Base-by-base conservation (phyloP, 331 rosid genomes). In the Prunus yedoensis region DNA sequence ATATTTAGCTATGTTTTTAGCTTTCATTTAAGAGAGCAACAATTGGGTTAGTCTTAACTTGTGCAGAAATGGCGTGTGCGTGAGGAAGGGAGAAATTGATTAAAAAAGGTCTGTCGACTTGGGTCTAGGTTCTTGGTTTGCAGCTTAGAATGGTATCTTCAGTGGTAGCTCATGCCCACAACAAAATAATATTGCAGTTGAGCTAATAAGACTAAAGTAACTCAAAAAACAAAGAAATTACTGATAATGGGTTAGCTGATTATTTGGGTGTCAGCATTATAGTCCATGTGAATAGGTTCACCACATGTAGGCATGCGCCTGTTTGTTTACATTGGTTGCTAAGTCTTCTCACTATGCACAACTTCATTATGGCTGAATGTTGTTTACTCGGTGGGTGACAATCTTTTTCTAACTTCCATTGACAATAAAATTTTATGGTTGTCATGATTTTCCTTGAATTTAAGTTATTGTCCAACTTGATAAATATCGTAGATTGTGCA, bases 401-500 rank as follows among this genome's bases (percentile, higher is more conserved):
- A 23, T 6, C 7, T 30, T 7, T 13, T 23, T 23, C 2, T 45
- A 11, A 18, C 45, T 52, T 70, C 2, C 35, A 11, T 63, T 57
- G 23, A 38, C 20, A 32, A 12, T 18, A 17, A 32, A 4, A 47
- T 30, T 0, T n/a, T 30, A 46, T 20, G 12, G 4, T 27, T 70
- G 32, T 3, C 21, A 28, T 58, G 41, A 2, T 21, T 32, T 21
- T 46, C 51, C 12, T 73, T 46, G 56, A 64, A 12, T 3, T 3
- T 52, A 49, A 21, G 20, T 58, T 66, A 46, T 27, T 56, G 2
- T 45, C n/a, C 51, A 32, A 56, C 60, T 13, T 0, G n/a, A 8
- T 56, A 12, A 32, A 1, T 35, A 8, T 32, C 10, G 4, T 77
- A 94, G 99, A 87, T 90, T 82, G 83, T 80, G 13, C 97, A 94